Evolutionary conservation across 176 grass and related monocot genomes (phyloP), one percentile per base, ranked within the genome.

Genomic region (Typha latifolia): DNA sequence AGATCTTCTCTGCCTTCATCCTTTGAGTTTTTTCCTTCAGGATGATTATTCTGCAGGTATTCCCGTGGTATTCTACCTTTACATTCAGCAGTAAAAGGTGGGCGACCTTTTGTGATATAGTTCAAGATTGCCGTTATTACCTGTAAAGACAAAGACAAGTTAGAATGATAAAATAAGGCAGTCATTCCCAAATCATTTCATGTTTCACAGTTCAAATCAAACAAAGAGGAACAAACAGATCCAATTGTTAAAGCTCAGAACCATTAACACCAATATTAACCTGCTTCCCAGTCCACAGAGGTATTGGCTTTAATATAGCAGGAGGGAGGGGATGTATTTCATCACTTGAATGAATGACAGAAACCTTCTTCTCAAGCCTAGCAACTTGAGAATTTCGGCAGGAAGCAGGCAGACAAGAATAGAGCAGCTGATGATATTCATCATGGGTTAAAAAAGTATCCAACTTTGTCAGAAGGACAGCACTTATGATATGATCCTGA

Each of bases 251-350:
- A 59, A 59, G 20, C 37, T 43, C 21, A 59, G 53, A 55, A 55
- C 6, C 22, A 21, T 49, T 37, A 13, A 76, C 51, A 57, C 14
- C 49, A 37, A 18, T 26, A 62, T 48, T 66, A 22, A 82, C 93
- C 88, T 96, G 93, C 52, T 96, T 96, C 77, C 93, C 93, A 4
- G 93, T 96, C 93, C 93, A 96, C 51, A 96, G 67, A 47, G 59
- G 78, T 43, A 77, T 68, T 62, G 93, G 93, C 76, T 75, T 91
- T 48, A 21, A 64, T 69, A 96, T 80, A 74, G 88, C 81, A 82
- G 93, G 88, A 64, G 14, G 29, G 12, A 96, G 69, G 34, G 78
- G 69, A 64, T 91, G 68, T 37, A 91, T 62, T 56, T 69, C 62
- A 62, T 67, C 66, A 82, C 56, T 61, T 52, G 79, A 84, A 29